These are phyloP conservation scores for Emmonsiellopsis sp. DNA, from an alignment of 2,329 filamentous ascomycete genomes.

Conservation along the genomic window DNA sequence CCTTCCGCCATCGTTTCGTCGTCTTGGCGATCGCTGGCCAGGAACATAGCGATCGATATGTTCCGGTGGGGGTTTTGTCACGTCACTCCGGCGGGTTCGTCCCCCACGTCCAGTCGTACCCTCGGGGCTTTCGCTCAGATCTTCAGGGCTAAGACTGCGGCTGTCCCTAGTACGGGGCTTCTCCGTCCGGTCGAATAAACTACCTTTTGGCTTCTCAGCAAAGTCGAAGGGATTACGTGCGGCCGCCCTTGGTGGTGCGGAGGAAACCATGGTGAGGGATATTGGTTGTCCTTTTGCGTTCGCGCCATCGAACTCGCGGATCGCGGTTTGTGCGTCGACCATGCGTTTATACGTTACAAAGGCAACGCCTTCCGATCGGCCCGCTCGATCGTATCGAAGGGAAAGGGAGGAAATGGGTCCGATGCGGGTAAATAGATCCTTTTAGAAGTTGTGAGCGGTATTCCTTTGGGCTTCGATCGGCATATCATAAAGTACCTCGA, in stretches of 20 bases:
- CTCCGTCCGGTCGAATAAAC: conserved; percentile 57
- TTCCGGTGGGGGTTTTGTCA: conserved; percentile 48
- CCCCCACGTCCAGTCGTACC: conserved; percentile 30
- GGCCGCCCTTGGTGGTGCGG: conserved; percentile 21
- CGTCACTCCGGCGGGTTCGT: conserved; percentile 43
- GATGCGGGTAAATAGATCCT: conserved; percentile 75
- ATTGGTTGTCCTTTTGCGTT: conserved; percentile 89
- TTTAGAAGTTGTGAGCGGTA: conserved; percentile 2
- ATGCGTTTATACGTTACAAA: conserved; percentile 68
- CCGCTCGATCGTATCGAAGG: conserved; percentile 76
- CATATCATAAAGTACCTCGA: conserved; percentile 49
- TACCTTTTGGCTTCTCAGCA: conserved; percentile 43
- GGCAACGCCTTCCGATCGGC: conserved; percentile 75
- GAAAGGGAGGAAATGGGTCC: conserved; percentile 60
- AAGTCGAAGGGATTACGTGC: conserved; percentile 41
- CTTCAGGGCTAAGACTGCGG: conserved; percentile 34
- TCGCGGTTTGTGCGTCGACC: conserved; percentile 63
- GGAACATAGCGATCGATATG: conserved; percentile 75
- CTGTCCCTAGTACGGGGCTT: conserved; percentile 30
- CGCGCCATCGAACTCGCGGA: conserved; percentile 75
- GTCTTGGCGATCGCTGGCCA: conserved; percentile 38
- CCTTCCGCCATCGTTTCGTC: conserved; percentile 42
- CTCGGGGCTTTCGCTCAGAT: conserved; percentile 23
- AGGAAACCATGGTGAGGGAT: conserved; percentile 57
- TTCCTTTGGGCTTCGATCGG: conserved; percentile 13